A percentile compares a stretch with the other conserved stretches of the same genome.
Conservation (phyloP, 2,329 filamentous ascomycete genomes). For the Hymenoscyphus albidus region DNA sequence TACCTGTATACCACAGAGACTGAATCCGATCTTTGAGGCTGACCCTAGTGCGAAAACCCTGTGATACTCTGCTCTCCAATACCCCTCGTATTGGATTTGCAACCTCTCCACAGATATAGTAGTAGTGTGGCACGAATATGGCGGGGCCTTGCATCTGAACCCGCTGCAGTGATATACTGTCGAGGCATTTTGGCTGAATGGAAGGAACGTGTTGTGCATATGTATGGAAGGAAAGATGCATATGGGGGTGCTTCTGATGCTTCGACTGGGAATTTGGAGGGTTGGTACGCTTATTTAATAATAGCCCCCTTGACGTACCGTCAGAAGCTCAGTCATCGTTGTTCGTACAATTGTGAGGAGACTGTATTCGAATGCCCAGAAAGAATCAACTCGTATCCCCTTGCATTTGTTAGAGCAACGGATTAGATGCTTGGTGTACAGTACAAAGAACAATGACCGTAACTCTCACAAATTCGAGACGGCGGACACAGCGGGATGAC, state of each 20-base stretch:
- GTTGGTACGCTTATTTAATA: neutral
- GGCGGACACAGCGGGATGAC: too few relatives aligned
- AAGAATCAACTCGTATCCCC: too few relatives aligned
- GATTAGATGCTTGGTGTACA: too few relatives aligned
- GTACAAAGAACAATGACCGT: too few relatives aligned
- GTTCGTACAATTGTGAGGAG: too few relatives aligned
- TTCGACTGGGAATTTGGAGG: neutral
- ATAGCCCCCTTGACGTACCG: neutral
- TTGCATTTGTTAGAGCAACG: too few relatives aligned
- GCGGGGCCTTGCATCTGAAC: neutral
- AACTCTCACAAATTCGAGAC: neutral
- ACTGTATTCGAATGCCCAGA: too few relatives aligned
- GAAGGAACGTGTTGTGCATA: neutral
- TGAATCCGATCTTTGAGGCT: neutral
- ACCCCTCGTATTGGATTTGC: neutral
- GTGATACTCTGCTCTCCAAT: neutral
- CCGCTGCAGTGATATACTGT: neutral
- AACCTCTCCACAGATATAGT: neutral
- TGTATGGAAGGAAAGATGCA: slow-evolving; percentile 1
- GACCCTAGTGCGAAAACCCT: neutral
- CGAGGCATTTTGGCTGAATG: neutral
- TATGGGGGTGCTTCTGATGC: neutral
- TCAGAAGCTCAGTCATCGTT: too few relatives aligned
- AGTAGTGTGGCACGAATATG: neutral
- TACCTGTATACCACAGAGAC: neutral